Evolutionary conservation across 1,139 yeast genomes (phyloP).

Genomic region (Hemisphaericaspora subhashii): DNA sequence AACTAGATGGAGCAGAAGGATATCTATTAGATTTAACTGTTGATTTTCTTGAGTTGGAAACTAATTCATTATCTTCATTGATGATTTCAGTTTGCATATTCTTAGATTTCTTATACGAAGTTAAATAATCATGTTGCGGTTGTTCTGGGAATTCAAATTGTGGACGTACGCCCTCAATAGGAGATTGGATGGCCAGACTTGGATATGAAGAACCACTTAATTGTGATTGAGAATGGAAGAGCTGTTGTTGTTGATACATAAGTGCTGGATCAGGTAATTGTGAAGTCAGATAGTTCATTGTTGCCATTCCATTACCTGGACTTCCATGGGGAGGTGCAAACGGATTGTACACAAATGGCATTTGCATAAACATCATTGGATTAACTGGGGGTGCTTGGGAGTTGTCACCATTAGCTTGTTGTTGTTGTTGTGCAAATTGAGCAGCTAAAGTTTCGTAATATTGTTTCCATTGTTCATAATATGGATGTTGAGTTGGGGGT

Average conservation of each 20-base stretch:
- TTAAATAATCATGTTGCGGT: conserved; percentile 12
- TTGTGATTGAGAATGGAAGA: conserved; percentile 4
- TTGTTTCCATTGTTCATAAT: conserved; percentile 31
- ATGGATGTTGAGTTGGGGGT: conserved; percentile 20
- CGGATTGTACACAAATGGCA: conserved; percentile 11
- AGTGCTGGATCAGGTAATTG: conserved; percentile 5
- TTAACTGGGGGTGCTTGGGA: conserved; percentile 8
- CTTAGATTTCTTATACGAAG: conserved; percentile 13
- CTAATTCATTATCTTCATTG: conserved; percentile 21
- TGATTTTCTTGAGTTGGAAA: conserved; percentile 33
- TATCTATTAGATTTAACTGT: conserved; percentile 38
- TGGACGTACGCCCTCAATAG: background rate
- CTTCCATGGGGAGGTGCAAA: conserved; percentile 9
- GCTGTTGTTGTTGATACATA: conserved; percentile 8
- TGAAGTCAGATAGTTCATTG: conserved; percentile 2
- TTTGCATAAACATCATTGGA: conserved; percentile 13
- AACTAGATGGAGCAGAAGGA: conserved; percentile 34
- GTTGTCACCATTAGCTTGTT: conserved; percentile 11
- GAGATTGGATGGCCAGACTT: background rate
- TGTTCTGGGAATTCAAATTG: conserved; percentile 1
- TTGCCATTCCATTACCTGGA: conserved; percentile 1
- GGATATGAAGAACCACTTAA: background rate
- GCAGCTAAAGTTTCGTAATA: conserved; percentile 28
- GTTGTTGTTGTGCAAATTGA: conserved; percentile 26
- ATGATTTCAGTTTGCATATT: conserved; percentile 7